Conservation (phyloP, 2,329 filamentous ascomycete species). For the Fusarium sp. region DNA sequence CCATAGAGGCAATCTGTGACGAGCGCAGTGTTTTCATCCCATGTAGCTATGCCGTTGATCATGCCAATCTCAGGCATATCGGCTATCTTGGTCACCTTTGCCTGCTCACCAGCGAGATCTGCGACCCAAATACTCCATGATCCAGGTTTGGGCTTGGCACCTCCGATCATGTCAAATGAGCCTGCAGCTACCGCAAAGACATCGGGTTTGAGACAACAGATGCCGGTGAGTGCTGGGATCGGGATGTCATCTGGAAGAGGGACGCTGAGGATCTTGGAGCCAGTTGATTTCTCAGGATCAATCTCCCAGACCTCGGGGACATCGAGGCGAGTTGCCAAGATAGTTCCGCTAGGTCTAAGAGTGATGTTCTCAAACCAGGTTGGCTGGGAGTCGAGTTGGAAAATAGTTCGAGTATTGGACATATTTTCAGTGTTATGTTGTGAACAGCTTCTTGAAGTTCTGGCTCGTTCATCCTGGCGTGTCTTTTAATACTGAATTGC, state of each 20-base stretch:
- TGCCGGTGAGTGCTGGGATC: constrained; percentile 24
- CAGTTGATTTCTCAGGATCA: constrained; percentile 15
- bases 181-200: constrained; percentile 30
- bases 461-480: too few relatives aligned
- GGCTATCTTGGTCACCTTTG: constrained; percentile 5
- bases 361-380: constrained; percentile 39
- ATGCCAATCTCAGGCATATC: constrained; percentile 14
- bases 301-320: constrained; percentile 32
- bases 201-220: constrained; percentile 28
- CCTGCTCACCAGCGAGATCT: constrained; percentile 14
- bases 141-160: constrained; percentile 2
- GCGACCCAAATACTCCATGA: constrained; percentile 33
- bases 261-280: constrained; percentile 15
- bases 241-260: constrained; percentile 5
- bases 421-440: background rate
- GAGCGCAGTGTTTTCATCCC: constrained; percentile 28
- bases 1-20: constrained; percentile 33
- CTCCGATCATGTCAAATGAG: constrained; percentile 24
- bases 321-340: constrained; percentile 34
- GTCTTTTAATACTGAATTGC: background rate
- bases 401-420: constrained; percentile 19
- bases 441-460: background rate
- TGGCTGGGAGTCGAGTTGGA: constrained; percentile 28
- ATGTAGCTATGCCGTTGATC: constrained; percentile 34
- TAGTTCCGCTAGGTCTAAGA: constrained; percentile 53